phyloP scores from a whole-genome alignment of 176 grass and related monocot genomes.

The Paspalum notatum region DNA sequence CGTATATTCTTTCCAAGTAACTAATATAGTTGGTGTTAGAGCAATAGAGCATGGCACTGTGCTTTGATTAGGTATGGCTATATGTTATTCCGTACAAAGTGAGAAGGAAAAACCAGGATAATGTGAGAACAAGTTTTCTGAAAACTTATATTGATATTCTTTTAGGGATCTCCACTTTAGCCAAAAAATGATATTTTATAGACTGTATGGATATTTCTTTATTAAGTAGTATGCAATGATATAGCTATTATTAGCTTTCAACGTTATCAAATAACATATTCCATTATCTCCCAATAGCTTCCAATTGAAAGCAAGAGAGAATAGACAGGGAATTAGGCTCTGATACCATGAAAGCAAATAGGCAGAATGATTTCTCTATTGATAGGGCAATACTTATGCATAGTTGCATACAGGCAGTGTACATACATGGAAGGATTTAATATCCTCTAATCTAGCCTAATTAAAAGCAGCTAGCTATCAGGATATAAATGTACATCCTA shows the following conservation, averaged over 20 bases:
- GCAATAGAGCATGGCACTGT: neutral
- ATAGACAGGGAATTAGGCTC: no score
- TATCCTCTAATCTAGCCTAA: no score
- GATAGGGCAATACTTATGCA: no score
- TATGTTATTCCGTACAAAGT: slow-evolving; percentile 19
- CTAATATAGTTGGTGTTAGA: slow-evolving; percentile 20
- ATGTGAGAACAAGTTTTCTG: no score
- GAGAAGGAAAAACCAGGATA: slow-evolving; percentile 5
- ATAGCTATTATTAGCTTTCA: slow-evolving; percentile 7
- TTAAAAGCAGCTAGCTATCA: no score
- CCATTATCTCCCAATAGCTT: slow-evolving; percentile 21
- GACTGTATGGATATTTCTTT: neutral
- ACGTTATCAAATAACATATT: neutral
- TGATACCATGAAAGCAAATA: no score
- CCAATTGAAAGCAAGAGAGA: no score
- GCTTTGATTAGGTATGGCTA: slow-evolving; percentile 19
- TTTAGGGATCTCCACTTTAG: neutral
- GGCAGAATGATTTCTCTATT: no score
- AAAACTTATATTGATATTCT: neutral
- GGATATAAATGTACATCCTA: no score
- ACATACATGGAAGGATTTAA: no score
- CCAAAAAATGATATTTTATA: neutral
- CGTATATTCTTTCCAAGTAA: slow-evolving; percentile 8
- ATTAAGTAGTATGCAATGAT: neutral
- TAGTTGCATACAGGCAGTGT: no score